Percentiles rank a stretch among this genome's conserved stretches.
Conservation (phyloP, 1,284 basidiomycete species). For the Takashimella tepidaria region DNA sequence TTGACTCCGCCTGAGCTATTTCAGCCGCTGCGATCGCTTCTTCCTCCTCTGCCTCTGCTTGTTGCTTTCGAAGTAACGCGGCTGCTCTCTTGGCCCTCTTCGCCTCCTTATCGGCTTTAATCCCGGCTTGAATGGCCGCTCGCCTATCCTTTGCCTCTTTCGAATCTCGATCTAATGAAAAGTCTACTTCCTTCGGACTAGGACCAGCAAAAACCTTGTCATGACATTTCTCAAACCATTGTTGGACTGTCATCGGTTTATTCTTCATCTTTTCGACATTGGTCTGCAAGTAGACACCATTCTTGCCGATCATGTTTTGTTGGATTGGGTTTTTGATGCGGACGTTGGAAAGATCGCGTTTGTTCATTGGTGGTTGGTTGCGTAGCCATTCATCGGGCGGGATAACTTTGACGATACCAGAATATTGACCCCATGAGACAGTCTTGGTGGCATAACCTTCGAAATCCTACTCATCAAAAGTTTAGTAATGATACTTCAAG, state of each 20-base stretch:
- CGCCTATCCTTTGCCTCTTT: slow-evolving; percentile 33
- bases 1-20: neutral
- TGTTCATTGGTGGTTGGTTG: slow-evolving; percentile 62
- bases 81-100: slow-evolving; percentile 50
- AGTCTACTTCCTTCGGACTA: slow-evolving; percentile 33
- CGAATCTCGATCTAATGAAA: slow-evolving; percentile 30
- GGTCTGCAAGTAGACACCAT: slow-evolving; percentile 81
- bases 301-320: slow-evolving; percentile 79
- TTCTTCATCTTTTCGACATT: slow-evolving; percentile 80
- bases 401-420: slow-evolving; percentile 89
- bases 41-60: slow-evolving; percentile 49
- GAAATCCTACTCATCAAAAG: slow-evolving; percentile 57
- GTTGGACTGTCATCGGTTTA: slow-evolving; percentile 65
- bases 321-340: slow-evolving; percentile 80
- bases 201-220: slow-evolving; percentile 31
- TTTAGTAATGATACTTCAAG: neutral
- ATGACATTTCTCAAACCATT: slow-evolving; percentile 77
- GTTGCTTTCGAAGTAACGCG: slow-evolving; percentile 27
- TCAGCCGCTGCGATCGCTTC: slow-evolving; percentile 4
- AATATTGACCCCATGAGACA: slow-evolving; percentile 78
- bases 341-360: slow-evolving; percentile 61
- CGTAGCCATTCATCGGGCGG: slow-evolving; percentile 86
- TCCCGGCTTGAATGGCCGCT: slow-evolving; percentile 15
- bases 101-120: slow-evolving; percentile 13
- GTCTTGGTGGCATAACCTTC: slow-evolving; percentile 78